These are phyloP conservation scores for Termitomyces sp. DNA, from an alignment of 768 basidiomycete species.

Conservation along the genomic window DNA sequence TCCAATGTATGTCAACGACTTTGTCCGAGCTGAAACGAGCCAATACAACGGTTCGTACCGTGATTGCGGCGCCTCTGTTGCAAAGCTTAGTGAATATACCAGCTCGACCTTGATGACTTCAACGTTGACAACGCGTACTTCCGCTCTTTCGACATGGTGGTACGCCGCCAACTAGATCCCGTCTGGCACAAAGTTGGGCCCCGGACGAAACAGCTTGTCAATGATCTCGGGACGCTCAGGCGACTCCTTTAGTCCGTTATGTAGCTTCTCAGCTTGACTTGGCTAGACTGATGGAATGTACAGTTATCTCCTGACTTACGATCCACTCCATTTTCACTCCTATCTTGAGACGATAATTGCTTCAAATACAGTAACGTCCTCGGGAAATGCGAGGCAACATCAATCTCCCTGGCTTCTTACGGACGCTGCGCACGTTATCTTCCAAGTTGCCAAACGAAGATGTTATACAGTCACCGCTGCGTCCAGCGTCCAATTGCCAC, in stretches of 20 bases:
- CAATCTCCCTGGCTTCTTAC: constrained; percentile 89
- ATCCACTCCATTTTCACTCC: constrained; percentile 83
- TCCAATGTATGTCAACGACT: constrained; percentile 92
- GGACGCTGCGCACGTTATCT: constrained; percentile 85
- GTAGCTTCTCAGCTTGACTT: neutral
- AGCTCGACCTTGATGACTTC: constrained; percentile 94
- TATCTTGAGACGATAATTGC: constrained; percentile 87
- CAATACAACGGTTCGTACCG: constrained; percentile 55
- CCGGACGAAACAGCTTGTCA: constrained; percentile 86
- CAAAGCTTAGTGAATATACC: neutral
- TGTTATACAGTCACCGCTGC: constrained; percentile 55
- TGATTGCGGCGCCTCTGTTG: neutral
- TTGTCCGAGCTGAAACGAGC: constrained; percentile 86
- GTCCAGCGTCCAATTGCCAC: constrained; percentile 17
- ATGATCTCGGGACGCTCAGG: constrained; percentile 80
- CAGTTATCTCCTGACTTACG: constrained; percentile 86
- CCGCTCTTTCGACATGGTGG: constrained; percentile 84
- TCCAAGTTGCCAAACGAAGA: constrained; percentile 73
- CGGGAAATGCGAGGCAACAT: constrained; percentile 56
- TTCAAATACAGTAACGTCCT: constrained; percentile 39
- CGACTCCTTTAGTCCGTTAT: constrained; percentile 68
- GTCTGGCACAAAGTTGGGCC: constrained; percentile 98
- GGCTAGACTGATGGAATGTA: neutral
- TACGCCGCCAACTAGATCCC: constrained; percentile 83
- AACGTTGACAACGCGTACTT: constrained; percentile 93